phyloP scores from a whole-genome alignment of 768 basidiomycete species.

The Termitomyces eurrhizus region DNA sequence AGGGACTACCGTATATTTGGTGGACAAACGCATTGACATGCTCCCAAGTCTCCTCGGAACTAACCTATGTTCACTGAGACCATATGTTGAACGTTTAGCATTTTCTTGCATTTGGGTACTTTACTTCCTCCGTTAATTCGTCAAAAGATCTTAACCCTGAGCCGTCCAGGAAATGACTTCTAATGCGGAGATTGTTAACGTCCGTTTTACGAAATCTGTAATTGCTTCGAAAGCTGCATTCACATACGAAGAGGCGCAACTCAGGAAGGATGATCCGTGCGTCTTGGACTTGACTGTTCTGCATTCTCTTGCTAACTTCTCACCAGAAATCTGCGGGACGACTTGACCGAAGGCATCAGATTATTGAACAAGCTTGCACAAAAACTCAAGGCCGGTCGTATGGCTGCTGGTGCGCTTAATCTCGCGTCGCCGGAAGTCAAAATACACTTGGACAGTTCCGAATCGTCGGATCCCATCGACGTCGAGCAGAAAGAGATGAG shows the following conservation, averaged over 20 bases:
- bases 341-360: slow-evolving; percentile 80
- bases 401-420: slow-evolving; percentile 96
- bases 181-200: slow-evolving; percentile 85
- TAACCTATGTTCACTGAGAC: slow-evolving; percentile 90
- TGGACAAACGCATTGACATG: slow-evolving; percentile 99
- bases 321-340: slow-evolving; percentile 68
- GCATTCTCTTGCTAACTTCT: background rate
- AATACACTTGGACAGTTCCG: slow-evolving; percentile 89
- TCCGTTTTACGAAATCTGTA: slow-evolving; percentile 92
- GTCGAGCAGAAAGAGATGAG: slow-evolving; percentile 91
- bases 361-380: slow-evolving; percentile 83
- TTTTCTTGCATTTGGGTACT: slow-evolving; percentile 94
- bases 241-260: slow-evolving; percentile 95
- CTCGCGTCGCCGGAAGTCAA: slow-evolving; percentile 98
- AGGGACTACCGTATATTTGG: slow-evolving; percentile 96
- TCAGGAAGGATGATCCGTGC: slow-evolving; percentile 88
- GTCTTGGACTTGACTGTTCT: slow-evolving; percentile 21
- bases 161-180: slow-evolving; percentile 78
- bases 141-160: slow-evolving; percentile 5
- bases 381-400: slow-evolving; percentile 80
- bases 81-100: slow-evolving; percentile 89
- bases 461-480: slow-evolving; percentile 93
- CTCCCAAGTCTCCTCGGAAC: slow-evolving; percentile 90
- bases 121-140: background rate
- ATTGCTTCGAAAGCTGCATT: slow-evolving; percentile 96